Evolutionary conservation across 225 moss, liverwort and hornwort species (phyloP), one percentile per base, ranked within the genome.

Genomic region (Bryoerythrophyllum caledonicum): DNA sequence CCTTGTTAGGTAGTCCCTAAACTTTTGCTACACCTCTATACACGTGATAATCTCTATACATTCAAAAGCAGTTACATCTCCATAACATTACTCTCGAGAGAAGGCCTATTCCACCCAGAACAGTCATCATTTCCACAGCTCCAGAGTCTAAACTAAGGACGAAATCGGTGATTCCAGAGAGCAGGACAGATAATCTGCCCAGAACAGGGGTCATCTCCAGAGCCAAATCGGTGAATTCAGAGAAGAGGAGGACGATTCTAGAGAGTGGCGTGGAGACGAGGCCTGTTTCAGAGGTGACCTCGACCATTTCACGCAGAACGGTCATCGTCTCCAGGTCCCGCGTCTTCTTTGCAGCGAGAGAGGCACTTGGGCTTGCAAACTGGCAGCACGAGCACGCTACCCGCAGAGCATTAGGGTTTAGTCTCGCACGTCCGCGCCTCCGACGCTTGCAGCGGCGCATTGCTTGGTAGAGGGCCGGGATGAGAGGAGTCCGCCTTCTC

Each of bases 401-500:
- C 1, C 2, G 21, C 37, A 1, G 16, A 26, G 60, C 76, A 49
- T 51, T 76, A 76, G 83, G 83, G 75, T 83, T 83, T 76, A 79
- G 62, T 56, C 55, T 25, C 60, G 74, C 69, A 10, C 23, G 32
- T 32, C 32, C n/a, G n/a, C n/a, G n/a, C n/a, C n/a, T n/a, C n/a
- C n/a, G n/a, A 24, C 54, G 7, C 59, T 9, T 34, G 9, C 53
- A 66, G 2, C 21, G 55, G 20, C 40, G 49, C 76, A 76, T 72
- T 72, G 79, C 68, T 60, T 62, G 74, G 58, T 19, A 40, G 58
- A 67, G 56, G 60, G 55, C 12, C 25, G 58, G 68, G 56, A 78
- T 84, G 81, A 79, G 82, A 82, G 84, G 87, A 66, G 52, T 84
- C 3, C 71, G 61, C 15, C 80, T 71, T 32, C 41, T 85, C 4